Evolutionary conservation across 2,329 filamentous ascomycete species (phyloP), one percentile per base, ranked within the genome.

Genomic region (Aspergillus fijiensis): DNA sequence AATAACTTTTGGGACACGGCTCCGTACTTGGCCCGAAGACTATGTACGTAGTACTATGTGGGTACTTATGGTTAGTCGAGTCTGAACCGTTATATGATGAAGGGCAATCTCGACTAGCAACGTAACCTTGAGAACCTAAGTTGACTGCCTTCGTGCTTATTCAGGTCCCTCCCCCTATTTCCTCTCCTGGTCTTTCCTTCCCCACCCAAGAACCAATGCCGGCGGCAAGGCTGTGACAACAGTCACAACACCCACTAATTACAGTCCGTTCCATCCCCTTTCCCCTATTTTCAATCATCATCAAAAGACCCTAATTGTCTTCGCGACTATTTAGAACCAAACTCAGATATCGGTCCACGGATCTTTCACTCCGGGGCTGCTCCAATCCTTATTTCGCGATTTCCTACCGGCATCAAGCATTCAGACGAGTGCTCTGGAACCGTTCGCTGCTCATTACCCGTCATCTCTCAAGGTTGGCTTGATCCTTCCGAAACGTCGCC

Each of bases 271-370:
- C 57, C 39, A 54, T 54, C 23, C 54, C 19, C 45, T 33, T 31
- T 55, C 59, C 45, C 33, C 60, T 49, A 53, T 57, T 51, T 33
- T 55, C 65, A 56, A 52, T 57, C 27, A 52, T 57, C 27, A 29
- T 29, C 27, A 3, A 33, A 64, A 61, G 56, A 68, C 64, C 60
- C 70, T 70, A 63, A 64, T 76, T 35, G 74, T 55, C 70, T 74
- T 55, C 70, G 74, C 58, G 72, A 77, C 64, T 74, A 74, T 63
- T 55, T 74, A 63, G 65, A 63, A 56, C 62, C 70, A 57, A 70
- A 70, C 63, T 67, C 72, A 49, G 68, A 74, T 60, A 64, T 56
- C 47, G 27, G 7, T 9, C 27, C 7, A 7, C 66, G 66, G 60
- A 53, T 62, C 54, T 60, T 65, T 57, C 68, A 63, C 61, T 60